Base-by-base conservation (phyloP, 2,329 filamentous ascomycete genomes). In the Fulvia fulva region DNA sequence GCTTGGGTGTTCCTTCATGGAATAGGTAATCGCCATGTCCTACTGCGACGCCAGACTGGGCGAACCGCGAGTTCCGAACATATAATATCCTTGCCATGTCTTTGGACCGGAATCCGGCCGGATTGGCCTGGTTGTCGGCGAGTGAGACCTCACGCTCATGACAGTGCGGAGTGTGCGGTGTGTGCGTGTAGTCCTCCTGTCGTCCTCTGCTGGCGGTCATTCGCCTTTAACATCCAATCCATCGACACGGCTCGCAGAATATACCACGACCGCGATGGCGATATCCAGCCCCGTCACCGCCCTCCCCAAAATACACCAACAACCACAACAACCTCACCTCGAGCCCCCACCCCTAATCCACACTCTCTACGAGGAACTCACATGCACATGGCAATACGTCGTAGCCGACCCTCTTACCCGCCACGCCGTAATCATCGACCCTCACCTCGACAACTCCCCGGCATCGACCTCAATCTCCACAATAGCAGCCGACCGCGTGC, bases 371-470 rank as follows among this genome's bases (percentile, higher is more conserved):
- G 79, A 81, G 57, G 53, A 64, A 0, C 63, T 63, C 7, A 81
- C 85, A 0, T 76, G 75, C 16, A 84, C 83, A 12, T 87, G 81
- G 81, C 84, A 87, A 67, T 86, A 85, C 60, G 63, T 87, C 0
- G 79, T 87, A 1, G 80, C 77, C 0, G 83, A 86, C 60, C 78
- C 81, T 0, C 57, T 68, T 0, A 82, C 81, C 0, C 67, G 63
- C 0, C 67, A 65, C 0, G 81, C 83, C 0, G 79, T 77, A 57
- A 82, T 87, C 49, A 86, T 88, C 64, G 86, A 88, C 64, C 76
- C 85, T 0, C 85, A 87, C 0, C 67, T 87, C 3, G 79, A 87
- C 67, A 86, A 79, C 59, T 77, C 21, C 50, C 59, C 23, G 51
- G 50, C 41, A 65, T 62, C 5, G 52, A 25, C n/a, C n/a, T n/a